These are phyloP conservation scores for Lachnellula willkommii DNA, from an alignment of 2,329 filamentous ascomycete genomes.

Conservation along the genomic window DNA sequence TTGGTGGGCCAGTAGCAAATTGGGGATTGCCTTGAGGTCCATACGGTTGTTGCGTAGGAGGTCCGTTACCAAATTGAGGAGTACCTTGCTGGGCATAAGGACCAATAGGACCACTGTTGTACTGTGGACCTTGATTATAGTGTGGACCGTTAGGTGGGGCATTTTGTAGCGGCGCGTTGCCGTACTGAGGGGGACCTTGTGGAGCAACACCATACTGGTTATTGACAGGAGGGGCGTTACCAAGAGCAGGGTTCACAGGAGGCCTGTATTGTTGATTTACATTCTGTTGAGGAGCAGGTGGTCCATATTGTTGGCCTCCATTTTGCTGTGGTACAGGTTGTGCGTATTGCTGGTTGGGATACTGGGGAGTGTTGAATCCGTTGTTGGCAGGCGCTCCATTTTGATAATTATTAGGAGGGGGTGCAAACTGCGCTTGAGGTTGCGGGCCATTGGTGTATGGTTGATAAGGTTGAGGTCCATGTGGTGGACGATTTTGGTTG, in stretches of 20 bases:
- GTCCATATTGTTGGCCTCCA: slow-evolving; percentile 10
- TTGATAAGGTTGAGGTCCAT: background rate
- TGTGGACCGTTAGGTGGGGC: slow-evolving; percentile 1
- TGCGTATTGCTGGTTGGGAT: background rate
- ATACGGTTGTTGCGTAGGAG: background rate
- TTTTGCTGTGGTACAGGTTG: background rate
- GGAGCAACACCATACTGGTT: slow-evolving; percentile 6
- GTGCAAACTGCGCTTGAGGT: background rate
- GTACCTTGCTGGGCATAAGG: background rate
- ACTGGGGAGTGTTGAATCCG: background rate
- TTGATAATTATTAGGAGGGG: slow-evolving; percentile 6
- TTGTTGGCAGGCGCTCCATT: background rate
- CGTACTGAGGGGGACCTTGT: slow-evolving; percentile 13
- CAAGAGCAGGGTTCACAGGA: slow-evolving; percentile 4
- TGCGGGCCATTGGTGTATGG: background rate
- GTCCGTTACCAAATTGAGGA: background rate
- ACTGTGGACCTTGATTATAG: background rate
- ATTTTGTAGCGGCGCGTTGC: slow-evolving; percentile 7
- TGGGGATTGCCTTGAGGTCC: background rate
- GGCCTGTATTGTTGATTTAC: slow-evolving; percentile 5
- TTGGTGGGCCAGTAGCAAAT: background rate
- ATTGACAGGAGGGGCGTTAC: slow-evolving; percentile 1
- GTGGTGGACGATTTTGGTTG: background rate
- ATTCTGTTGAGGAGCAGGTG: background rate
- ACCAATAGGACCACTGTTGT: background rate